Base-by-base conservation (phyloP, 129 eudicot species). In the Chrysanthemum makinoi region DNA sequence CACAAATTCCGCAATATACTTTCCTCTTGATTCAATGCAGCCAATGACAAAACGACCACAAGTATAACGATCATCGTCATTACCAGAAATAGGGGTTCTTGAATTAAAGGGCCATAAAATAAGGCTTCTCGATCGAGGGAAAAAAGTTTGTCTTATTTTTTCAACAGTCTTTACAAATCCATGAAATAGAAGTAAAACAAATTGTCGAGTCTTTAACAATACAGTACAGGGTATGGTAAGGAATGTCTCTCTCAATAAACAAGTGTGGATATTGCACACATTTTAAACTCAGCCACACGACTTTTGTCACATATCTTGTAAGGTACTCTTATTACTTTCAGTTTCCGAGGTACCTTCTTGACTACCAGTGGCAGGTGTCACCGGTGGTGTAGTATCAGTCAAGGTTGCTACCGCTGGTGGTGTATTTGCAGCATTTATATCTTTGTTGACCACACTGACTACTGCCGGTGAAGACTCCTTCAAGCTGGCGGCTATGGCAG, bases 401-500 rank as follows among this genome's bases (percentile, higher is more conserved):
- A 68, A 20, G 18, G 69, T 24, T 35, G 72, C 68, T 20, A 53
- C 64, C 6, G 49, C 13, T 1, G 66, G 39, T 16, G 8, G 66
- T 26, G 55, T 11, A 62, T 33, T 62, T 49, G 68, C 72, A 61
- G 44, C 75, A 16, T 39, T 62, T 49, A 17, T 48, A 64, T 71
- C 77, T 52, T 64, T 73, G 51, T 26, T 54, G 17, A 65, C 76
- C n/a, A 57, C 62, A 51, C 30, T 54, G 26, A 72, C 72, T 18
- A 57, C 62, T 18, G 28, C 62, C 10, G 82, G 77, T 5, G 72
- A 72, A 26, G 82, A 71, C 57, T 71, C 83, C 71, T 30, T 63
- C 79, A 79, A 68, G 66, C 83, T 79, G 62, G 83, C 83, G 6
- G 83, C 83, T 18, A 79, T 79, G 8, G 83, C 83, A 3, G 83